Evolutionary conservation across 257 asterid genomes (phyloP), one percentile per base, ranked within the genome.

Genomic region (Penstemon davidsonii): DNA sequence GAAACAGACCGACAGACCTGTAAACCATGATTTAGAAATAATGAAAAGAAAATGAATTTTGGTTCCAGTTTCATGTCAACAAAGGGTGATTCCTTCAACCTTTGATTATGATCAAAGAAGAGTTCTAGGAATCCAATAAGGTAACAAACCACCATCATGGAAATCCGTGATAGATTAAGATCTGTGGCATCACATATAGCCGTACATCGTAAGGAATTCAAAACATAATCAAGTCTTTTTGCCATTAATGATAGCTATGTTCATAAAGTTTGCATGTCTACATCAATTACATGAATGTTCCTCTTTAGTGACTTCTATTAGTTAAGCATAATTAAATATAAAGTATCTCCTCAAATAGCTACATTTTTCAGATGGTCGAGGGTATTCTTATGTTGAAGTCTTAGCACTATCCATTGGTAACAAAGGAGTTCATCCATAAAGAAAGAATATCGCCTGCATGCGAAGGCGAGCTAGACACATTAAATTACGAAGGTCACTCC

Each of bases 61-160:
- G 60, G 60, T 53, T 62, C 37, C 45, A 57, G 55, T 60, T 25
- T 42, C 40, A 7, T 6, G 65, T 65, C 57, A 11, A 54, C 19
- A 62, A 60, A 66, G 25, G 52, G 61, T n/a, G 49, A 66, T 15
- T 60, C 39, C 15, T 36, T 51, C 33, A n/a, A 64, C 67, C 47
- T n/a, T 60, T 55, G 7, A 7, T 62, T 46, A 53, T 33, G 18
- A 39, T 41, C 49, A 10, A 52, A 56, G 11, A 46, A 71, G 61
- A 43, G 37, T 11, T 19, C 18, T 58, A 43, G 52, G 33, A 46
- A 62, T 71, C 58, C 19, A 9, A 40, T 13, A 62, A n/a, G 58
- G 47, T 8, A 13, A 13, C 52, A 13, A 47, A 2, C 53, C 71
- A 38, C 67, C 60, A 54, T 25, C 47, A 47, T 41, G 63, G 46